Base-by-base conservation (phyloP, 164 flowering plant species). In the Pachysandra terminalis region DNA sequence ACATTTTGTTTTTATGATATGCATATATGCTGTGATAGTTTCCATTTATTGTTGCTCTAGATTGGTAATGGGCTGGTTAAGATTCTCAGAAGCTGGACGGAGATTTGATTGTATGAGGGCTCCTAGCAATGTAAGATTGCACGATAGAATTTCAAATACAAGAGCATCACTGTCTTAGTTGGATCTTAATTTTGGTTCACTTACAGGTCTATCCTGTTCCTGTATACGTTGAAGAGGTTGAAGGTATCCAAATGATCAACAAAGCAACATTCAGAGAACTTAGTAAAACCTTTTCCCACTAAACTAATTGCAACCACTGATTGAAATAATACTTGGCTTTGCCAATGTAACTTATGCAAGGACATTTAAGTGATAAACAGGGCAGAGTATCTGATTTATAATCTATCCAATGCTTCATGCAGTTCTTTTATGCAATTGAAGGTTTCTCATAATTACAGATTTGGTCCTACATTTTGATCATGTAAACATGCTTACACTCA, bases 31-130 rank as follows among this genome's bases (percentile, higher is more conserved):
- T n/a, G 21, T 32, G 12, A 9, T 65, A 13, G 32, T 58, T 25
- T 40, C 13, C 17, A 15, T 67, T 51, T 41, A 61, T 56, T 49
- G 24, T n/a, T n/a, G 56, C 76, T 74, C 25, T 68, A 95, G 99
- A 77, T 82, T 90, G 87, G 97, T 96, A 76, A 96, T 93, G 99
- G 98, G 99, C 0, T 96, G 97, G 98, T 71, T 96, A 69, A 85
- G 87, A 76, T 93, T 89, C 72, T 26, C 66, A 1, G 95, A 93
- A 77, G 84, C 76, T n/a, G 87, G 74, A 64, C 84, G 77, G 80
- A 86, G 68, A 79, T 80, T 80, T 75, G 87, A 96, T 71, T 93
- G 99, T 83, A 82, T 88, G 27, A 83, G 71, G 67, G 75, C 67
- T 71, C 93, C 84, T 17, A 85, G 78, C 79, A 77, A 75, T 64